Evolutionary conservation across 108 stramenopile genomes (phyloP), one percentile per base, ranked within the genome.

Genomic region (Stephanodiscus minutulus): DNA sequence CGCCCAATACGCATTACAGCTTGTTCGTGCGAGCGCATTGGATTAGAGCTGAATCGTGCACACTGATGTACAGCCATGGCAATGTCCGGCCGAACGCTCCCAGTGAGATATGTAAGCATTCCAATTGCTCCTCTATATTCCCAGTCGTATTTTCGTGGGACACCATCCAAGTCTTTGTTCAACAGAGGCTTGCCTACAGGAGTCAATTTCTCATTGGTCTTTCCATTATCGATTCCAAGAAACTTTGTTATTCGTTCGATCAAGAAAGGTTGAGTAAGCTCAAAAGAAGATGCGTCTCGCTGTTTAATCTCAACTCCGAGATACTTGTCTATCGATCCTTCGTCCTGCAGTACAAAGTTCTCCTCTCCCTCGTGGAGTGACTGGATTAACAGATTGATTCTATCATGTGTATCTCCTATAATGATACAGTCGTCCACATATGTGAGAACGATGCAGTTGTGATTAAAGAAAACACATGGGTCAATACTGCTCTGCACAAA

Each of bases 1-100:
- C 82, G 74, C 7, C 71, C 61, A 61, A 88, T 88, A 12, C 61
- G 46, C 62, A 81, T 88, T 0, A 88, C 69, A 4, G 80, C 79
- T 37, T 58, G 61, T 29, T 78, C 87, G 54, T 87, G 87, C 12
- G 28, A 59, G 28, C 74, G 53, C 39, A 73, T 82, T 12, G 87
- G 85, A 24, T 10, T 4, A 20, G 18, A 20, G 1, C 29, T 73
- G 56, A 84, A 83, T 0, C 83, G 66, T 1, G 79, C 74, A 55
- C 65, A 74, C 66, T 88, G 87, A 49, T 68, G 60, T 0, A 83
- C 82, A 22, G 82, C 78, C 63, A 77, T 81, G 0, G 79, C 58
- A 24, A 79, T 77, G 47, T 86, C 82, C n/a, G 81, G 73, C 12
- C 79, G 49, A 12, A 68, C 77, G 48, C 77, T 83, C 17, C 68